Evolutionary conservation across 2,329 filamentous ascomycete species (phyloP).

Genomic region (Alternaria incomplexa): DNA sequence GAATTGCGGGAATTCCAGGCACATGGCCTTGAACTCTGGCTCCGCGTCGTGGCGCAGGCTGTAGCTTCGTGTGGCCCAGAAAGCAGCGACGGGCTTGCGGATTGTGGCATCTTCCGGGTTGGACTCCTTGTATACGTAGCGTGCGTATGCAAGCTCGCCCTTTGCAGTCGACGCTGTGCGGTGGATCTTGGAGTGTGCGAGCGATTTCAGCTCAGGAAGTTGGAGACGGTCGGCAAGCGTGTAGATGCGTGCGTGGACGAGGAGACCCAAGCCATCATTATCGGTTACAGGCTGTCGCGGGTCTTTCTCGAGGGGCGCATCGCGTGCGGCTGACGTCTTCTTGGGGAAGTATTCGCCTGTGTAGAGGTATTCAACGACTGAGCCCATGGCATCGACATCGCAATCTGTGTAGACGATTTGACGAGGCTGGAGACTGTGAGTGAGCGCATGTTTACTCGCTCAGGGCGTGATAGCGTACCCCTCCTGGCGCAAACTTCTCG

Average conservation of each 20-base stretch:
- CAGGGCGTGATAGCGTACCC: slow-evolving; percentile 55
- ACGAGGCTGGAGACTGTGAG: slow-evolving; percentile 57
- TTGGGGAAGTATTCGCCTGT: slow-evolving; percentile 84
- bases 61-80: slow-evolving; percentile 84
- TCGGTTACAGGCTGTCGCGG: slow-evolving; percentile 70
- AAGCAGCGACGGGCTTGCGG: slow-evolving; percentile 82
- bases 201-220: slow-evolving; percentile 68
- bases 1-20: slow-evolving; percentile 89
- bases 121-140: slow-evolving; percentile 86
- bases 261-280: slow-evolving; percentile 78
- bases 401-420: slow-evolving; percentile 72
- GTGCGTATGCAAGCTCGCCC: slow-evolving; percentile 89
- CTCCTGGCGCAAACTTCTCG: slow-evolving; percentile 65
- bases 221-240: slow-evolving; percentile 83
- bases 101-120: slow-evolving; percentile 71
- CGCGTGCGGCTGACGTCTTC: slow-evolving; percentile 63
- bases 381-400: slow-evolving; percentile 75
- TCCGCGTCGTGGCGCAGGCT: slow-evolving; percentile 85
- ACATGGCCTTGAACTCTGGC: slow-evolving; percentile 81
- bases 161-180: slow-evolving; percentile 85
- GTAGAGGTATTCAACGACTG: slow-evolving; percentile 84
- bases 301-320: slow-evolving; percentile 73
- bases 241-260: slow-evolving; percentile 89
- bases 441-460: background rate
- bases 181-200: slow-evolving; percentile 90